phyloP scores from a whole-genome alignment of 1,284 basidiomycete genomes.

The Leccinum idahoense region DNA sequence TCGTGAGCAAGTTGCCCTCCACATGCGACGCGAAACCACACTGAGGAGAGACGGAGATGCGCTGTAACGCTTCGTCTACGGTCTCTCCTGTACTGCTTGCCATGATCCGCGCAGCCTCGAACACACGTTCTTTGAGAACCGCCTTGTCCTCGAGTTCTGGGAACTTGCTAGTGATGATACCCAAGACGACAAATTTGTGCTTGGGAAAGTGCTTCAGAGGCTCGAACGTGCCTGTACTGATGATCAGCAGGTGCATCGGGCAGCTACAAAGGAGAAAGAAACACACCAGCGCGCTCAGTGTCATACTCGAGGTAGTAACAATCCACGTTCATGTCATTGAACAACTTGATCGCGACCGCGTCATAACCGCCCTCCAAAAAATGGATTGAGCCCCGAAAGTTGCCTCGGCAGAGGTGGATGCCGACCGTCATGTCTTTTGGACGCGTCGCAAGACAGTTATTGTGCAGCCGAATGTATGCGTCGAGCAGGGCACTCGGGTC shows the following conservation, averaged over 20 bases:
- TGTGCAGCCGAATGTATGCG: slow-evolving; percentile 42
- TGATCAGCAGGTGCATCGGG: slow-evolving; percentile 6
- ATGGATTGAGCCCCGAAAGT: not conserved
- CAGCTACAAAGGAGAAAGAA: rapidly evolving
- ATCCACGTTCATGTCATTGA: slow-evolving; percentile 68
- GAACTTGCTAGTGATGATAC: not conserved
- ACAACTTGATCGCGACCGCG: slow-evolving; percentile 69
- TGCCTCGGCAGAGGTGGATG: not conserved
- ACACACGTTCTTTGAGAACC: not conserved
- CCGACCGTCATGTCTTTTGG: slow-evolving; percentile 31
- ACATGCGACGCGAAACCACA: not conserved
- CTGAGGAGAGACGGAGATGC: not conserved
- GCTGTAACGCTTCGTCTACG: not conserved
- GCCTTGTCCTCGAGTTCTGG: not conserved
- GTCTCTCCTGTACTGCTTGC: not conserved
- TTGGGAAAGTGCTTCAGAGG: not conserved
- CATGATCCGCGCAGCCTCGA: not conserved
- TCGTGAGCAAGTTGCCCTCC: not conserved
- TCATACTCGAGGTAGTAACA: slow-evolving; percentile 52
- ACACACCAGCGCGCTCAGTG: not conserved
- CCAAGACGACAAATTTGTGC: not conserved
- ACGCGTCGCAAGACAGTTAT: slow-evolving; percentile 54
- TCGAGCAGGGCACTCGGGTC: not conserved
- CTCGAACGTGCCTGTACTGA: not conserved
- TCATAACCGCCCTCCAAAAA: slow-evolving; percentile 42